Conservation (phyloP, 768 basidiomycete genomes). For the Candolleomyces eurysporus region DNA sequence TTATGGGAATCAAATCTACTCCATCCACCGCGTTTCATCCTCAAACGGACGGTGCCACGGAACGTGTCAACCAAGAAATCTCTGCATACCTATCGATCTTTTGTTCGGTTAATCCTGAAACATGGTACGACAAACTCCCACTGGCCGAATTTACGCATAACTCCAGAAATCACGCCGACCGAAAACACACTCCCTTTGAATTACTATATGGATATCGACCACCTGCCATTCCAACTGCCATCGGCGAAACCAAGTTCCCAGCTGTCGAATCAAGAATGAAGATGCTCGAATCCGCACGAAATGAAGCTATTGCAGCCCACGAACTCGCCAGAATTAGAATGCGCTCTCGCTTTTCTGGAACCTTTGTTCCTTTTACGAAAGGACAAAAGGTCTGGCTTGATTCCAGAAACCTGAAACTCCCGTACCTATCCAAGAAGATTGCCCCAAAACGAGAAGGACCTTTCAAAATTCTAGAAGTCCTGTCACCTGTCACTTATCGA, state of each 20-base stretch:
- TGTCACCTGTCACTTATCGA: not conserved
- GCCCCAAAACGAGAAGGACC: too few species aligned
- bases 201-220: slow-evolving; percentile 14
- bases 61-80: slow-evolving; percentile 22
- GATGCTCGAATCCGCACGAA: not conserved
- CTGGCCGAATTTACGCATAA: slow-evolving; percentile 19
- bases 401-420: too few species aligned
- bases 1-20: slow-evolving; percentile 16
- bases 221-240: slow-evolving; percentile 3
- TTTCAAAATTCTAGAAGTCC: slow-evolving; percentile 7
- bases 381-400: too few species aligned
- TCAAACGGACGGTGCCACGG: too few species aligned
- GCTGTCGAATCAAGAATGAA: not conserved
- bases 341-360: too few species aligned
- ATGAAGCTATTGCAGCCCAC: slow-evolving; percentile 17
- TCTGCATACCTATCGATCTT: slow-evolving; percentile 17
- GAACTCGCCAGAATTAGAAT: slow-evolving; percentile 5
- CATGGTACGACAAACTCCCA: slow-evolving; percentile 11
- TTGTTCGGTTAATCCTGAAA: slow-evolving; percentile 14
- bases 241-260: not conserved
- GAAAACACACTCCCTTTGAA: slow-evolving; percentile 17
- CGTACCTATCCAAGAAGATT: too few species aligned
- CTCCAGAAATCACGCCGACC: slow-evolving; percentile 10
- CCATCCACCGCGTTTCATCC: slow-evolving; percentile 37
- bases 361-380: not conserved